phyloP scores from a whole-genome alignment of 441 rosid species.

The Croton setiger region DNA sequence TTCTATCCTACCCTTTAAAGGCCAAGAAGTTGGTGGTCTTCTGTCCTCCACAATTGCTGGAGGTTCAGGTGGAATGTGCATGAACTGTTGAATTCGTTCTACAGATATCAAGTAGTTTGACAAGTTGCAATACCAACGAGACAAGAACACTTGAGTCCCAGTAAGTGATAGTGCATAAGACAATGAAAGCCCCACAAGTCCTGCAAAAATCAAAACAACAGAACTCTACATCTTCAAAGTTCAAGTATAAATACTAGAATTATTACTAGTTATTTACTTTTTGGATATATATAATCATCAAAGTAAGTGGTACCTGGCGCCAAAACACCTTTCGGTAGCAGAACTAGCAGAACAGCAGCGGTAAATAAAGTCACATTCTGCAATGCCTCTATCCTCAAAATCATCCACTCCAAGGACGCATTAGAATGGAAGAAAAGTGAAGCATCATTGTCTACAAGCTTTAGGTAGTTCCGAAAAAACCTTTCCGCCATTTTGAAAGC shows the following conservation, averaged over 20 bases:
- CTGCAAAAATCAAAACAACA: slow-evolving; percentile 30
- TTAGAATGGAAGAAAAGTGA: slow-evolving; percentile 68
- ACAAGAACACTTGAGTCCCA: slow-evolving; percentile 52
- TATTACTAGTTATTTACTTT: no score
- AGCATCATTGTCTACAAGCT: slow-evolving; percentile 70
- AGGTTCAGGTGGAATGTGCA: slow-evolving; percentile 72
- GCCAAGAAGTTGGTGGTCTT: slow-evolving; percentile 76
- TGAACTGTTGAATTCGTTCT: slow-evolving; percentile 83
- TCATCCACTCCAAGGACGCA: slow-evolving; percentile 75
- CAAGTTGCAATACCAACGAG: slow-evolving; percentile 70
- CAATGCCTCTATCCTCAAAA: slow-evolving; percentile 63
- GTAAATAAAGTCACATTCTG: slow-evolving; percentile 68
- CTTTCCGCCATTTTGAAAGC: slow-evolving; percentile 64
- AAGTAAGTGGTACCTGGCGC: slow-evolving; percentile 48
- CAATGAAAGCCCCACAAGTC: slow-evolving; percentile 83
- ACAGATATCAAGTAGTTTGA: slow-evolving; percentile 74
- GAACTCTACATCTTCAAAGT: not conserved
- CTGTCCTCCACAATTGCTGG: slow-evolving; percentile 56
- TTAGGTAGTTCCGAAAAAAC: slow-evolving; percentile 53
- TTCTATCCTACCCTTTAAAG: slow-evolving; percentile 68
- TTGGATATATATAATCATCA: no score
- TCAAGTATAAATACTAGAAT: not conserved
- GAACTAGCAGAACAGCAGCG: slow-evolving; percentile 64
- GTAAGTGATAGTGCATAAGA: slow-evolving; percentile 74
- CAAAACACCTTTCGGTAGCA: slow-evolving; percentile 60